Base-by-base conservation (phyloP, 169 alveolate species). In the Plasmodium gonderi region DNA sequence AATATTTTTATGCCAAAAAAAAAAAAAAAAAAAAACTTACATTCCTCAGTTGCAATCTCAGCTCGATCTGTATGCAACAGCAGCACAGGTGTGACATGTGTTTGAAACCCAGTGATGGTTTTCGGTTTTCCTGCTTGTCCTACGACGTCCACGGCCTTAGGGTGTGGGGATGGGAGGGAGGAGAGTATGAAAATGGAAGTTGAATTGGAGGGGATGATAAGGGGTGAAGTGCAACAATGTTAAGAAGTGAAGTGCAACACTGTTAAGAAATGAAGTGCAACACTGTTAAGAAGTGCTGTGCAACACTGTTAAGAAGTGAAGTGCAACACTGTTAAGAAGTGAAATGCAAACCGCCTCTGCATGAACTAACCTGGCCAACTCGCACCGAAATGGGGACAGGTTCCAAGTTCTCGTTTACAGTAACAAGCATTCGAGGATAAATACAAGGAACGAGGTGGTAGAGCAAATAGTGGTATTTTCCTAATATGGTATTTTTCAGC, bases 51-150 rank as follows among this genome's bases (percentile, higher is more conserved):
- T 36, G 98, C 99, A 9, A 98, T 95, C 94, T 98, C 99, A 33
- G 99, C 99, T 79, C 99, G 96, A 89, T 97, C 99, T 79, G 97
- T 98, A 65, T 95, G 95, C 17, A 97, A 97, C 14, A 98, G 94
- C 47, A 97, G 97, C 31, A 99, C 99, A 23, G 99, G 99, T 6
- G 99, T 98, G 31, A 97, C 98, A 94, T 99, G 99, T 11, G 99
- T 99, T 94, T 99, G 99, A 97, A 99, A 99, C 42, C 99, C 99
- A 4, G 99, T 98, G 49, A 99, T 98, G 33, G 98, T 97, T 91
- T 98, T 98, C 33, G 98, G 99, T 95, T 97, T 97, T 6, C 99
- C 99, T n/a, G 99, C 99, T 89, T 97, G 97, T 20, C 99, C 99
- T 11, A 98, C 99, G 23, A 98, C 97, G 93, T 99, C 99, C 8